Evolutionary conservation across 2,329 filamentous ascomycete genomes (phyloP), one percentile per base, ranked within the genome.

Genomic region (Colletotrichum euphorbiae): DNA sequence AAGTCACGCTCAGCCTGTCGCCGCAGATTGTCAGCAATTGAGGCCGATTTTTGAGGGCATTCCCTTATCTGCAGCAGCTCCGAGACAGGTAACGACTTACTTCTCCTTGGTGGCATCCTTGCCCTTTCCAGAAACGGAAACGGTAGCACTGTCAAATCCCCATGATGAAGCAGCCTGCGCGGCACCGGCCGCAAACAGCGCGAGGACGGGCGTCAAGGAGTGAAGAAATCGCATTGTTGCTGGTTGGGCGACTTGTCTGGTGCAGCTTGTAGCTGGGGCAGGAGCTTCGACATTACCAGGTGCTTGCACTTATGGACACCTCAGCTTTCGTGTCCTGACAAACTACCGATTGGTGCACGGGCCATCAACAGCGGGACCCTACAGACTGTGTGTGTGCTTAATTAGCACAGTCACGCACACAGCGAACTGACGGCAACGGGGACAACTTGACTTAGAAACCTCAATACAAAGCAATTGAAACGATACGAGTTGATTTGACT

Each of bases 131-230:
- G 84, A 82, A 66, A 94, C 83, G 8, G 88, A 85, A 71, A 94
- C 83, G 69, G 85, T 89, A 71, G 86, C 92, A 80, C 94, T 91
- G 71, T 91, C 86, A 74, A 94, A 94, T 63, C 85, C 85, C 92
- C 92, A 95, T 21, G 87, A 86, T 33, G 85, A 83, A 63, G 85
- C 83, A 38, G 86, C 86, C 72, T 82, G 81, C 61, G 80, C 84
- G 71, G 81, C 82, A 65, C 84, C 82, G 56, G 83, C 82, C 66
- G 86, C 81, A 70, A 85, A 78, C 48, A 88, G 78, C 71, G 83
- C 72, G 15, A 82, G 74, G 45, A 80, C 77, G 19, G 81, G 76
- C n/a, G 77, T 74, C 64, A 82, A 71, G 28, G 79, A 80, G 67
- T 74, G 73, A 58, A 80, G 74, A 72, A 84, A 76, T 71, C 80